Base-by-base conservation (phyloP, 352 stramenopile genomes). In the Pythium biforme region DNA sequence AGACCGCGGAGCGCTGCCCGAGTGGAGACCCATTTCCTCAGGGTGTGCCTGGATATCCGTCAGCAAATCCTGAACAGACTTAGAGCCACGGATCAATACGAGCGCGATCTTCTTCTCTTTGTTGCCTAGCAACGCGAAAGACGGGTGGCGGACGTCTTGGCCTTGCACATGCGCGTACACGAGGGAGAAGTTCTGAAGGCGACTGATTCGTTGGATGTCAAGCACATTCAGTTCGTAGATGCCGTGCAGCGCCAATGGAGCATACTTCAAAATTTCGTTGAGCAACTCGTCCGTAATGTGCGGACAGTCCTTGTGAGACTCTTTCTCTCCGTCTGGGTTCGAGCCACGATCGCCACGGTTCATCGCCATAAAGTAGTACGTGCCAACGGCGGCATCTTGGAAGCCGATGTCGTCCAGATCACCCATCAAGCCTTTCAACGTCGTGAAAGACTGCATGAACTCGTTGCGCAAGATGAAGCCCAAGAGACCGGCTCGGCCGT, bases 331-430 rank as follows among this genome's bases (percentile, higher is more conserved):
- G 31, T 88, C 76, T 8, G 86, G 86, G 47, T 85, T 75, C 27
- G 81, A 77, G n/a, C 86, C 86, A 20, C 86, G 83, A 20, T 90
- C 79, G 1, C 86, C 86, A 45, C 86, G 83, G 47, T 94, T 94
- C 79, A 90, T 92, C 6, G 86, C 86, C 86, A 95, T 95, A 45
- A 94, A 94, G 53, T 95, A 95, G 46, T 93, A 95, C 17, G 83
- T 89, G 2, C 86, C 86, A 55, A 95, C 81, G 0, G 86, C 83
- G 46, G 85, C 84, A 72, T 95, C 86, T 69, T 95, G 86, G 55
- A 95, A 91, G 0, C 80, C 81, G 29, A 95, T 74, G 49, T 83
- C 82, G 45, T 90, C 84, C 6, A 95, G 63, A 58, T 95, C 83
- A 0, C 84, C 86, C 22, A 94, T 82, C 45, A 95, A 49, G 0